Evolutionary conservation across 129 eudicot genomes (phyloP).

Genomic region (Apium graveolens): DNA sequence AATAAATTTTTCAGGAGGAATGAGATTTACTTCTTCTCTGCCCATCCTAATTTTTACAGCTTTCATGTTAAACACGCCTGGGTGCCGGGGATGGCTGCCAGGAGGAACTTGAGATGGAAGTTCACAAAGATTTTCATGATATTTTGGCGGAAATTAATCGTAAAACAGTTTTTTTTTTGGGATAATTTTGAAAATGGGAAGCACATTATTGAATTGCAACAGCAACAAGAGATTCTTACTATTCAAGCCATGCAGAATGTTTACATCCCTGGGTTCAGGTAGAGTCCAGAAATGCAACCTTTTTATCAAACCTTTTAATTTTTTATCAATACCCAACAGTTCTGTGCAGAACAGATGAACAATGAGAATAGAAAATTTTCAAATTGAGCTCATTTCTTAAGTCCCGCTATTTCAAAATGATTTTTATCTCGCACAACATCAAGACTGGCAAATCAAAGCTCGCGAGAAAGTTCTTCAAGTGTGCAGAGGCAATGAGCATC

Average conservation of each 20-base stretch:
- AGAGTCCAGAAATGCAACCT: background rate
- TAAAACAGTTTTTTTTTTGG: conserved; percentile 31
- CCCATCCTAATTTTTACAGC: too few relatives aligned
- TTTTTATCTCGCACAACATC: too few relatives aligned
- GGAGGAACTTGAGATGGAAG: conserved; percentile 30
- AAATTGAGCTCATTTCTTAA: too few relatives aligned
- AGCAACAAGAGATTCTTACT: conserved; percentile 26
- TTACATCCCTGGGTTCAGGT: conserved; percentile 44
- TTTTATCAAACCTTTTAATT: background rate
- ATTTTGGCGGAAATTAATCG: conserved; percentile 30
- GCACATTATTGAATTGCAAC: conserved; percentile 32
- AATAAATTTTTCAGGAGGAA: too few relatives aligned
- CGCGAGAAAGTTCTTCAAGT: too few relatives aligned
- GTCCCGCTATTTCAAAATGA: too few relatives aligned
- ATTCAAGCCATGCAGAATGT: conserved; percentile 29
- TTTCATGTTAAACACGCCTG: conserved; percentile 17
- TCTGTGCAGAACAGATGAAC: too few relatives aligned
- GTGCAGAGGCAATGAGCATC: too few relatives aligned
- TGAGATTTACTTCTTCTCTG: too few relatives aligned
- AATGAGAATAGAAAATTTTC: too few relatives aligned
- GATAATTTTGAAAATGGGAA: conserved; percentile 39
- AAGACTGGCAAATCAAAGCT: too few relatives aligned
- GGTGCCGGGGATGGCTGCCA: conserved; percentile 37
- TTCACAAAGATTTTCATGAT: conserved; percentile 18
- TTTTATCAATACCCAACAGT: too few relatives aligned